These are phyloP conservation scores for Scutellaria barbata DNA, from an alignment of 257 asterid species.

Conservation along the genomic window DNA sequence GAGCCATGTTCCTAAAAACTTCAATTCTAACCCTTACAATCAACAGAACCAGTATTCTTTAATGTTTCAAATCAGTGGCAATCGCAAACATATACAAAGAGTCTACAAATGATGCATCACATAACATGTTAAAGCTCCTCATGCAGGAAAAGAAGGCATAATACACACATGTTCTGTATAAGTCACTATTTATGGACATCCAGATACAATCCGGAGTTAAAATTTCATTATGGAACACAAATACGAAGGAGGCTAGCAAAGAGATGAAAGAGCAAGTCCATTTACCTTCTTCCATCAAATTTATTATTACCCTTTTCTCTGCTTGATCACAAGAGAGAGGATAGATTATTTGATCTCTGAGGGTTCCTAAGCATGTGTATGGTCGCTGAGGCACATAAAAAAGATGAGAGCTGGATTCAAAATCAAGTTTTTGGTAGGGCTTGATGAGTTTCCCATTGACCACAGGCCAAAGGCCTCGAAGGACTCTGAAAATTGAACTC, in stretches of 20 bases:
- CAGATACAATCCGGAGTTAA: slow-evolving; percentile 12
- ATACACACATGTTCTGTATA: not conserved
- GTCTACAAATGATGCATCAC: not conserved
- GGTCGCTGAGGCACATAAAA: slow-evolving; percentile 97
- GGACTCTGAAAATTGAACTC: slow-evolving; percentile 97
- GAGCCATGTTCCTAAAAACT: not conserved
- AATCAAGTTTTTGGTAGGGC: slow-evolving; percentile 56
- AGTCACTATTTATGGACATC: slow-evolving; percentile 13
- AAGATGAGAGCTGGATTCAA: slow-evolving; percentile 60
- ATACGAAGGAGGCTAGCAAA: slow-evolving; percentile 27
- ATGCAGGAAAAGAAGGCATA: slow-evolving; percentile 22
- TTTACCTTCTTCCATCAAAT: slow-evolving; percentile 55
- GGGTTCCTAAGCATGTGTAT: slow-evolving; percentile 97
- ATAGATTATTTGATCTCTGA: slow-evolving; percentile 96
- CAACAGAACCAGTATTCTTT: slow-evolving; percentile 12
- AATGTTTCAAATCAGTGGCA: not conserved
- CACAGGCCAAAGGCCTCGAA: slow-evolving; percentile 97
- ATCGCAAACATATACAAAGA: not conserved
- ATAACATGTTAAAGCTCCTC: slow-evolving; percentile 10
- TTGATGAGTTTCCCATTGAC: slow-evolving; percentile 75
- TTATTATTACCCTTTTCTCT: slow-evolving; percentile 54
- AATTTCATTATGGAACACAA: not conserved
- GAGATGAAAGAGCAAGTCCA: slow-evolving; percentile 18
- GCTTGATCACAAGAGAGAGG: slow-evolving; percentile 91
- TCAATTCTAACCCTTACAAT: not conserved